phyloP scores from a whole-genome alignment of 352 stramenopile species.

The Pythium scleroteichum region DNA sequence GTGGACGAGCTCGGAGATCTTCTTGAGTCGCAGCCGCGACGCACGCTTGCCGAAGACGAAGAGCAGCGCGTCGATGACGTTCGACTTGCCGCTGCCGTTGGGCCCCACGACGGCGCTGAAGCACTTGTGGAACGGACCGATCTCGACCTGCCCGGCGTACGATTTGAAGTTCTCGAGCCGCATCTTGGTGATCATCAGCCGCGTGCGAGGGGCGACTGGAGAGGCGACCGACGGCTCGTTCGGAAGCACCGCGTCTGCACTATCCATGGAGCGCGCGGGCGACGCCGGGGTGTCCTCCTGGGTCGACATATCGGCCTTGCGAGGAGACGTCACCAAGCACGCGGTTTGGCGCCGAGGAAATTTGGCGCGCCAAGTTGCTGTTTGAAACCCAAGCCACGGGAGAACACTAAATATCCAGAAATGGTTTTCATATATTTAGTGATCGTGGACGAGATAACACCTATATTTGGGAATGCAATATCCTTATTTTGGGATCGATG shows the following conservation, averaged over 20 bases:
- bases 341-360: constrained; percentile 4
- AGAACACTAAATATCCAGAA: constrained; percentile 8
- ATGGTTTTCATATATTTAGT: background rate
- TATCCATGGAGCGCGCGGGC: constrained; percentile 3
- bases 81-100: constrained; percentile 99
- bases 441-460: background rate
- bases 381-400: constrained; percentile 12
- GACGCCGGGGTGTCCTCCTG: constrained; percentile 4
- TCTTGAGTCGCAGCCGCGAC: constrained; percentile 95
- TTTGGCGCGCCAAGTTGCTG: constrained; percentile 22
- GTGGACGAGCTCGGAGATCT: constrained; percentile 99
- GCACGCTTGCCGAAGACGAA: constrained; percentile 99
- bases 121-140: constrained; percentile 99
- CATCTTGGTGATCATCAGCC: constrained; percentile 98
- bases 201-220: constrained; percentile 38
- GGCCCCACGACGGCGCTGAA: constrained; percentile 98
- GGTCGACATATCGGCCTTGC: constrained; percentile 17
- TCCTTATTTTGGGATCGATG: too few relatives aligned
- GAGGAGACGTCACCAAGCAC: background rate
- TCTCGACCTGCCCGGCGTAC: constrained; percentile 95
- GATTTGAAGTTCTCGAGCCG: constrained; percentile 99
- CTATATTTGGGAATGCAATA: too few relatives aligned
- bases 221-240: constrained; percentile 15
- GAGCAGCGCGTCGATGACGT: constrained; percentile 99
- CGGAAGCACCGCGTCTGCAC: constrained; percentile 1